phyloP scores from a whole-genome alignment of 495 filamentous ascomycete species.

The Echria macrotheca region DNA sequence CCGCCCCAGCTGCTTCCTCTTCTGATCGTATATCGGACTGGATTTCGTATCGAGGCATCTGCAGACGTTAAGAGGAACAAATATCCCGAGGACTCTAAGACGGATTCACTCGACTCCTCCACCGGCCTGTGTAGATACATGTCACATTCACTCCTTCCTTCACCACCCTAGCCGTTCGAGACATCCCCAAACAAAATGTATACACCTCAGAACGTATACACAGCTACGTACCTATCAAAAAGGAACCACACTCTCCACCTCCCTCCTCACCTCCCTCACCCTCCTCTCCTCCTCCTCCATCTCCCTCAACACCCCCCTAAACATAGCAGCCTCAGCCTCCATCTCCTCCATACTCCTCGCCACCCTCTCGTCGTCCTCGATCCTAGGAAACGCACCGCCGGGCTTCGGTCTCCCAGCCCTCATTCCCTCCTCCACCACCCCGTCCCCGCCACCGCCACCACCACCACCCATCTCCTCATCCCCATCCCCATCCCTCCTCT shows the following conservation, averaged over 20 bases:
- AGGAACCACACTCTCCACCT: neutral
- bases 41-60: too few species aligned
- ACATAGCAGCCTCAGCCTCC: slow-evolving; percentile 66
- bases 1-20: too few species aligned
- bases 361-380: slow-evolving; percentile 64
- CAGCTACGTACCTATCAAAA: too few species aligned
- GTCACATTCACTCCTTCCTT: too few species aligned
- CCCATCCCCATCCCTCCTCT: slow-evolving; percentile 59
- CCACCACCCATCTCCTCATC: slow-evolving; percentile 83
- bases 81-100: too few species aligned
- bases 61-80: too few species aligned
- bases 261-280: neutral
- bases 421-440: neutral
- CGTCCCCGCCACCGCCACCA: slow-evolving; percentile 52
- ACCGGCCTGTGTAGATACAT: too few species aligned
- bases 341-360: slow-evolving; percentile 71
- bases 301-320: slow-evolving; percentile 38
- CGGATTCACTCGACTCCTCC: too few species aligned
- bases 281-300: slow-evolving; percentile 29
- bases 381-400: slow-evolving; percentile 43
- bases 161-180: too few species aligned
- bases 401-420: slow-evolving; percentile 27
- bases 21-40: too few species aligned
- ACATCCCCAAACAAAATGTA: too few species aligned
- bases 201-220: too few species aligned